Evolutionary conservation across 169 alveolate genomes (phyloP), one percentile per base, ranked within the genome.

Genomic region (Cryptosporidium tyzzeri): DNA sequence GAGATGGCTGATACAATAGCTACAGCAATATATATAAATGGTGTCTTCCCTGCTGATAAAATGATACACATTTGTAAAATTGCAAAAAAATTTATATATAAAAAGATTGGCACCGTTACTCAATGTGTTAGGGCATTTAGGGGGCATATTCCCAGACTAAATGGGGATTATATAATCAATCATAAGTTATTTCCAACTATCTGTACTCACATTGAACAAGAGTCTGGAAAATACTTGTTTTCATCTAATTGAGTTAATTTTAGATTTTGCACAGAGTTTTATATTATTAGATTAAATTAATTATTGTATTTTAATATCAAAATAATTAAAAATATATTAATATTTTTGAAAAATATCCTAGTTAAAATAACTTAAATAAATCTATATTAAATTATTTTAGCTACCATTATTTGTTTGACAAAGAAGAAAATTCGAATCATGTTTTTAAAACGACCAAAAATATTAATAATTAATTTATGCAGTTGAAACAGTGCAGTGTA

Each of bases 1-100:
- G 58, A 41, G 26, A 80, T 80, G 51, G 75, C 89, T 1, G 89
- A 80, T 62, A 44, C 89, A 18, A 62, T 80, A 31, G 89, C 89
- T 9, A 80, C 89, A 3, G 89, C 89, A 21, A 35, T 65, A 16
- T 80, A 80, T 21, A 62, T 48, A 33, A 80, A 65, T 65, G 29
- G 41, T 16, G 16, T 80, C 29, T 62, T 65, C n/a, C 65, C 55
- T 45, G 62, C 48, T 9, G 75, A 80, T 14, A 18, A 61, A 21
- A 80, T 80, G 75, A 21, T 14, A 18, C 73, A 59, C 41, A 41
- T 80, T 16, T 80, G 89, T 80, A 31, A 23, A 3, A 65, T 80
- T 29, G 71, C 89, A 41, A 31, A 37, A 39, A 80, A 80, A 6
- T 80, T 80, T 41, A 21, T 80, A 12, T 26, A 80, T 65, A 67